Base-by-base conservation (phyloP, 805 yeast genomes). In the Spathaspora passalidarum region DNA sequence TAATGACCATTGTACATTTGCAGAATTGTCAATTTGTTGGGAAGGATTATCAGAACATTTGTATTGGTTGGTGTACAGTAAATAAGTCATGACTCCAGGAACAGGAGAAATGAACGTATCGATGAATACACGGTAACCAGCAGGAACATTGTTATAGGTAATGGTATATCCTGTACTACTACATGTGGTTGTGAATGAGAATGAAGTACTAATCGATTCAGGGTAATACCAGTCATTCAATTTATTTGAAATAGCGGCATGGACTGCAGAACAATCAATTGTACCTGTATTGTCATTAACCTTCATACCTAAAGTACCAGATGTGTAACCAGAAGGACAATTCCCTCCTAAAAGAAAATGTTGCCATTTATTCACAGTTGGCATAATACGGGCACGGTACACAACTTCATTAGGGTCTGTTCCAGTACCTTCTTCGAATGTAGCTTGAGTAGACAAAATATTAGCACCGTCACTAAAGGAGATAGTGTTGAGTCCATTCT, bases 171-270 rank as follows among this genome's bases (percentile, higher is more conserved):
- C 44, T 4, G 42, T 38, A 6, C 42, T 20, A 1, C 48, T 34
- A 52, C 66, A 63, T 1, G 52, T 14, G 11, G 47, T 50, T 4
- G 55, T 46, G 16, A 18, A 49, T 11, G 20, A n/a, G 32, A 49
- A 17, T 40, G 17, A 32, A 14, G 26, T 36, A 44, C 17, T 14
- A 8, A 40, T 39, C 4, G 42, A 25, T 18, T 45, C 23, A n/a
- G 63, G 59, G n/a, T 14, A 42, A 22, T 45, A 50, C 60, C 60
- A 63, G 17, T 47, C 55, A 43, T 62, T 63, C 25, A 56, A 22
- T 4, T 40, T 18, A 42, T 54, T 51, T 19, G 65, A 45, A 19
- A 58, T 49, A 8, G 52, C 55, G 7, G 49, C 58, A 23, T 55
- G 53, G 2, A 53, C 45, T 1, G 50, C 13, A 13, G 50, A 29